Base-by-base conservation (phyloP, 345 rosid genomes). In the Citrus maxima region DNA sequence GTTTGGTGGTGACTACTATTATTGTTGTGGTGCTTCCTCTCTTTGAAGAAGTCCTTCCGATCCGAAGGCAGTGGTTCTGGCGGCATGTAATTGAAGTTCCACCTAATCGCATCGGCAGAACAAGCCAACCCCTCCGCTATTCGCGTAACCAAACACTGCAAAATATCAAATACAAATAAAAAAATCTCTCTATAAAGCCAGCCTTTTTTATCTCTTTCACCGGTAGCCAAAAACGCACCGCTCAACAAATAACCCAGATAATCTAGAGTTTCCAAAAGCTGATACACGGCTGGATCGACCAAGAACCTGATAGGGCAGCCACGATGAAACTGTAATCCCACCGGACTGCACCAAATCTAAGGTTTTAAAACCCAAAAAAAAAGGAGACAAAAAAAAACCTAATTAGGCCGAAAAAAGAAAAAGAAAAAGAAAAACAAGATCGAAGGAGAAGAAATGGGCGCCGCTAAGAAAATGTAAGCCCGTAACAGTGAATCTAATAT, bases 61-160 rank as follows among this genome's bases (percentile, higher is more conserved):
- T 93, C 97, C 94, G 88, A 92, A 73, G 95, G 91, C 80, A 85
- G 87, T 84, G 95, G 93, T 87, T 96, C 97, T 56, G 93, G 91
- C 91, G 99, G 98, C 99, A 94, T 97, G 85, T 90, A 92, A 70
- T 78, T 81, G 60, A 42, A 70, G 83, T 67, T 79, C 79, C 66
- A 40, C 78, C 76, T 81, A 83, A 82, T 85, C 86, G 87, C 93
- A 86, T 89, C 72, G 82, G 84, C 87, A 77, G 61, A 38, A 75
- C 55, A 51, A 77, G 71, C 18, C 78, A 72, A 81, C 38, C 78
- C 79, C 78, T 60, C 79, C 73, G 62, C 54, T 78, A 24, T 56
- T 65, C 18, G 27, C 78, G 28, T 55, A 46, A n/a, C 40, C 62
- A 72, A 34, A 34, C 60, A 8, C 59, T 76, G 64, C 25, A 18